Percentiles rank a stretch among this genome's conserved stretches.
Evolutionary conservation across 2,329 filamentous ascomycete genomes (phyloP).

Genomic region (Sporothrix luriei): DNA sequence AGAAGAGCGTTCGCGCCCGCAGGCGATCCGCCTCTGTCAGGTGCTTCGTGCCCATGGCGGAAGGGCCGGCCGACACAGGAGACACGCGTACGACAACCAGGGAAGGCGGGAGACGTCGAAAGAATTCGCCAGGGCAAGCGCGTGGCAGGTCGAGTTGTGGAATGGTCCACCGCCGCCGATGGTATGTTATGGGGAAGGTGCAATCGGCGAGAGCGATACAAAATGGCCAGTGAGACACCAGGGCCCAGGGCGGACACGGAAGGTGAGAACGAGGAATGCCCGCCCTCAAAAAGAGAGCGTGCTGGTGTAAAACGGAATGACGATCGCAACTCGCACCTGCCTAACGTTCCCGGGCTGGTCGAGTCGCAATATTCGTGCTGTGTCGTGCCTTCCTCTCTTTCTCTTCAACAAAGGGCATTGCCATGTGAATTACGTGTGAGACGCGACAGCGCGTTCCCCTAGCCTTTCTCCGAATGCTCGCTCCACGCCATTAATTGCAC

Average conservation of each 20-base stretch:
- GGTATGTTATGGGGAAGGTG: constrained; percentile 1
- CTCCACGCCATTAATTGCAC: constrained; percentile 24
- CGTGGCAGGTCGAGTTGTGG: background rate
- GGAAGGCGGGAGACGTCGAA: background rate
- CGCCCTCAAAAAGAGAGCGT: constrained; percentile 13
- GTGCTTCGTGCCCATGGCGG: constrained; percentile 36
- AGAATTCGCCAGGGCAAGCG: background rate
- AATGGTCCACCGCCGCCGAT: constrained; percentile 12
- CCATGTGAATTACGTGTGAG: constrained; percentile 10
- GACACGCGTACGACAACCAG: background rate
- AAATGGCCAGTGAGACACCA: background rate
- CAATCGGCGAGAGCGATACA: background rate
- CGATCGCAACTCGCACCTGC: constrained; percentile 22
- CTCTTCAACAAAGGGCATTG: constrained; percentile 20
- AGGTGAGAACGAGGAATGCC: constrained; percentile 14
- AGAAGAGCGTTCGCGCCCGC: constrained; percentile 35
- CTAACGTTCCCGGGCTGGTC: constrained; percentile 20
- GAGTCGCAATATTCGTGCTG: constrained; percentile 18
- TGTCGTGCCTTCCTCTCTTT: constrained; percentile 26
- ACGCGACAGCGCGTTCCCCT: constrained; percentile 22
- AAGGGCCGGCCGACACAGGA: background rate
- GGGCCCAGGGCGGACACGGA: constrained; percentile 11
- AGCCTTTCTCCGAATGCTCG: background rate
- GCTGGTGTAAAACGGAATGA: constrained; percentile 10
- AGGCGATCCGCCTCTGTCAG: constrained; percentile 37